phyloP scores from a whole-genome alignment of 768 basidiomycete genomes.

The Podaxis sp. region DNA sequence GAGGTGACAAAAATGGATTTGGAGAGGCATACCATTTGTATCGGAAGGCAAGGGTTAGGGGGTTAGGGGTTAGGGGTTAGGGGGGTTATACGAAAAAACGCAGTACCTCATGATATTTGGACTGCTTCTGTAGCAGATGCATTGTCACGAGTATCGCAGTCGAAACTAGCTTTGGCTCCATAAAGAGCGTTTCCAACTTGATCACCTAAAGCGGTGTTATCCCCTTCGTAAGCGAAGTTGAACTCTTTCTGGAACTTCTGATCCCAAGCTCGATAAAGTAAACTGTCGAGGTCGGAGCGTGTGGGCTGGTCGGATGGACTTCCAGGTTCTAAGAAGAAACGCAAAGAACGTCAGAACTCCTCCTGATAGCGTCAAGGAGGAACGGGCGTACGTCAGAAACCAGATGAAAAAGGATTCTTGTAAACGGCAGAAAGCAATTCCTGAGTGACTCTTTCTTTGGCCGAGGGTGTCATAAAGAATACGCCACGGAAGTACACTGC shows the following conservation, averaged over 20 bases:
- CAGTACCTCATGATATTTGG: background rate
- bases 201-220: background rate
- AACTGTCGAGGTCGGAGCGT: background rate
- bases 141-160: background rate
- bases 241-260: background rate
- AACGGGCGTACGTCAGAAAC: background rate
- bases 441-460: background rate
- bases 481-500: background rate
- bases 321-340: background rate
- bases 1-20: background rate
- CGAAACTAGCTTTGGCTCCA: background rate
- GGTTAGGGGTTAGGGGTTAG: no score
- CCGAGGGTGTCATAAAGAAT: background rate
- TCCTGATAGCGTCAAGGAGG: background rate
- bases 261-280: background rate
- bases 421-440: background rate
- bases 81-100: no score
- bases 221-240: background rate
- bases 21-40: background rate
- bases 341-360: background rate
- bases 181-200: background rate
- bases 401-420: background rate
- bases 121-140: background rate
- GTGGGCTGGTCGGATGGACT: background rate
- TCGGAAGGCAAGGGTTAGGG: background rate